phyloP scores from a whole-genome alignment of 2,329 filamentous ascomycete genomes.

The Alternaria sp. region DNA sequence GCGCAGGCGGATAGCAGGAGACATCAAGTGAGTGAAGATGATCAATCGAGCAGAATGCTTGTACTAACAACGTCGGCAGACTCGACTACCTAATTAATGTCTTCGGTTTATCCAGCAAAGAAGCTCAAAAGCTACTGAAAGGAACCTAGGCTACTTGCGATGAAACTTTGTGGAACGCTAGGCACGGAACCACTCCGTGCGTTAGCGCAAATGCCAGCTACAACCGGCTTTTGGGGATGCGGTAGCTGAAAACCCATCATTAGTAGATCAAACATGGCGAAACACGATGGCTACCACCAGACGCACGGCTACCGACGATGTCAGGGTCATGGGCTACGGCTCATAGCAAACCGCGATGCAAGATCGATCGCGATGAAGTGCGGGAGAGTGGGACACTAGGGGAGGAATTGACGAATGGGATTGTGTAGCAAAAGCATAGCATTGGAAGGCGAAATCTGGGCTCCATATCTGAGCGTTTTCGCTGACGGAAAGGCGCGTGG shows the following conservation, averaged over 20 bases:
- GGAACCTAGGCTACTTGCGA: slow-evolving; percentile 14
- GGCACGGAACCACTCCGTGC: neutral
- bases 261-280: neutral
- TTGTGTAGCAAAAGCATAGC: slow-evolving; percentile 13
- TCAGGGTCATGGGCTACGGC: slow-evolving; percentile 6
- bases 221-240: neutral
- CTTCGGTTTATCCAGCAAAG: slow-evolving; percentile 62
- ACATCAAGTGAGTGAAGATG: slow-evolving; percentile 73
- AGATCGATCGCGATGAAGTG: slow-evolving; percentile 14
- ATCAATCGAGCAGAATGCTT: neutral
- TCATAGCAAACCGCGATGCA: slow-evolving; percentile 2
- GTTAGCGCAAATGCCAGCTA: neutral
- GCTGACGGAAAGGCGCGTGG: slow-evolving; percentile 7
- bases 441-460: slow-evolving; percentile 12
- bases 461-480: slow-evolving; percentile 9
- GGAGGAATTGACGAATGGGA: slow-evolving; percentile 10
- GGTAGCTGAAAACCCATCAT: neutral
- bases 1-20: slow-evolving; percentile 69
- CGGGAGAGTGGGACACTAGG: slow-evolving; percentile 13
- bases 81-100: slow-evolving; percentile 69
- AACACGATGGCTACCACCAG: slow-evolving; percentile 3
- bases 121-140: slow-evolving; percentile 57
- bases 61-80: slow-evolving; percentile 47
- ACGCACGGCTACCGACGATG: neutral
- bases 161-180: neutral